Evolutionary conservation across 2,329 filamentous ascomycete genomes (phyloP).

Genomic region (Fusarium scirpi): DNA sequence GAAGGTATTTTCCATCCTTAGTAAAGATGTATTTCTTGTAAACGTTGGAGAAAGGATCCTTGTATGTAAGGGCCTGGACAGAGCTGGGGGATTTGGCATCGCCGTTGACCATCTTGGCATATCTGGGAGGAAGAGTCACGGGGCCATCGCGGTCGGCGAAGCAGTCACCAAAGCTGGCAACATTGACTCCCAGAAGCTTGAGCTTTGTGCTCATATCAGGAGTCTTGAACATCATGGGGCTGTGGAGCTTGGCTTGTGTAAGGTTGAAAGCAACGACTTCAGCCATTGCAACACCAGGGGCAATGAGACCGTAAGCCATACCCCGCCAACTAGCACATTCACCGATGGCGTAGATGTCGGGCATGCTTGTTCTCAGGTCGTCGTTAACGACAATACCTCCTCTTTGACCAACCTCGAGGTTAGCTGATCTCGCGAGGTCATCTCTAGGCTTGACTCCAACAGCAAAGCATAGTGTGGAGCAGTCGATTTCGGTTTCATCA

Average conservation of each 20-base stretch:
- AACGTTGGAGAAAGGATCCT: conserved; percentile 86
- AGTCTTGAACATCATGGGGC: conserved; percentile 77
- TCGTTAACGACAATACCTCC: conserved; percentile 80
- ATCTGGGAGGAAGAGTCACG: conserved; percentile 74
- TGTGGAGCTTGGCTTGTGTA: conserved; percentile 81
- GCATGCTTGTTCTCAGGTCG: conserved; percentile 75
- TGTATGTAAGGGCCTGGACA: conserved; percentile 91
- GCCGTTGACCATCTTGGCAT: conserved; percentile 51
- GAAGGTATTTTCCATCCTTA: conserved; percentile 86
- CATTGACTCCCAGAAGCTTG: conserved; percentile 89
- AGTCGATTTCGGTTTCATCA: conserved; percentile 81
- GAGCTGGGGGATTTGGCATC: conserved; percentile 50
- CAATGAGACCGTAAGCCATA: conserved; percentile 89
- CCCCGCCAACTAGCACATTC: conserved; percentile 92
- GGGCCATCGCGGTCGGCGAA: conserved; percentile 90
- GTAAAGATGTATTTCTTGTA: conserved; percentile 97
- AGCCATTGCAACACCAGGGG: conserved; percentile 91
- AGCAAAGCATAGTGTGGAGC: conserved; percentile 87
- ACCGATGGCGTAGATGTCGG: conserved; percentile 86
- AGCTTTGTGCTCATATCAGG: conserved; percentile 93
- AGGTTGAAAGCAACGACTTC: conserved; percentile 92
- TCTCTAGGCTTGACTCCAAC: conserved; percentile 88
- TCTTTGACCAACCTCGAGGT: conserved; percentile 77
- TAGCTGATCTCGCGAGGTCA: conserved; percentile 76
- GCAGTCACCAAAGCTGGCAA: conserved; percentile 93